These are phyloP conservation scores for Pichia membranifaciens DNA, from an alignment of 805 yeast species.

Conservation along the genomic window DNA sequence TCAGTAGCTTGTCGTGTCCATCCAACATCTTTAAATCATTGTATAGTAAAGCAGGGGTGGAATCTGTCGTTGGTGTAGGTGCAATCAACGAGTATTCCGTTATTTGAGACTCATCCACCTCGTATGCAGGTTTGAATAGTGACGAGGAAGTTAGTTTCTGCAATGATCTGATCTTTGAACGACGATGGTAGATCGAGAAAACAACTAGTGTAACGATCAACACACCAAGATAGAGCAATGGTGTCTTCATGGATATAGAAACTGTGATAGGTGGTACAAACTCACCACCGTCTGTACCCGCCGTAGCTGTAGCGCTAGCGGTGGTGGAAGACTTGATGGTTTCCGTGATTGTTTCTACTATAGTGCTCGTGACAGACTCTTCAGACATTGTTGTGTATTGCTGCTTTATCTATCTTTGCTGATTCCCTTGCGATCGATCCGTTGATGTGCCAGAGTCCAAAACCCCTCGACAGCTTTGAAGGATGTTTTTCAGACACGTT, in stretches of 20 bases:
- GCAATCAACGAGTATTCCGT: background rate
- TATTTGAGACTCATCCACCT: background rate
- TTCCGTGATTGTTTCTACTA: slow-evolving; percentile 1
- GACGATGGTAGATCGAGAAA: slow-evolving; percentile 64
- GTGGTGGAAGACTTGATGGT: slow-evolving; percentile 5
- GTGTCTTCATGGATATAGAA: slow-evolving; percentile 58
- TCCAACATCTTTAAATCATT: slow-evolving; percentile 36
- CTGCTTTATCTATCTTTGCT: no score
- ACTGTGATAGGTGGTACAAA: slow-evolving; percentile 1
- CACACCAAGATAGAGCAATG: slow-evolving; percentile 68
- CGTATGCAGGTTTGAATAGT: slow-evolving; percentile 11
- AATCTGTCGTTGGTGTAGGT: slow-evolving; percentile 14
- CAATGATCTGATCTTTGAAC: slow-evolving; percentile 8
- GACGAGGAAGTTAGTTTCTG: slow-evolving; percentile 12
- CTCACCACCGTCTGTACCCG: slow-evolving; percentile 3
- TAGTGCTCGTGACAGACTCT: background rate
- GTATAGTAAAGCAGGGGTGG: slow-evolving; percentile 14
- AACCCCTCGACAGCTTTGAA: no score
- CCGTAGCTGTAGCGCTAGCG: slow-evolving; percentile 5
- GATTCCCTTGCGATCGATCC: background rate
- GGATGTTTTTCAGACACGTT: background rate
- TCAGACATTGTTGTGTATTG: background rate
- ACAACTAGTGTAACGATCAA: slow-evolving; percentile 58
- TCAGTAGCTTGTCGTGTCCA: slow-evolving; percentile 56
- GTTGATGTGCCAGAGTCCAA: no score